Evolutionary conservation across 2,329 filamentous ascomycete species (phyloP), one percentile per base, ranked within the genome.

Genomic region (Nigrospora sphaerica): DNA sequence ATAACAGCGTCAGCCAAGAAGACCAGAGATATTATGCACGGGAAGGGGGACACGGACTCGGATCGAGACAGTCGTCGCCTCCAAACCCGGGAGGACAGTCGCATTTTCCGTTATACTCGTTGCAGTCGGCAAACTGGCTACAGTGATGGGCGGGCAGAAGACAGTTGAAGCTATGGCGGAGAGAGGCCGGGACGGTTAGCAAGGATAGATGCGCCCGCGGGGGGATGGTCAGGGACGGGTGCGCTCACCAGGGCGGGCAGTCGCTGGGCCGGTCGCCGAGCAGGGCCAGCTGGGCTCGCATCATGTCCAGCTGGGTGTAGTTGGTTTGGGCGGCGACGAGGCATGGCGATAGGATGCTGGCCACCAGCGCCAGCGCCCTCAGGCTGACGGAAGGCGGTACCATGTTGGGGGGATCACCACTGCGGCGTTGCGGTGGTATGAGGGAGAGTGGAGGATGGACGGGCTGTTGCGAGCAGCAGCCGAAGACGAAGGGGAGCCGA

Each of bases 101-200:
- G 69, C 93, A 98, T 73, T 95, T 91, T 42, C 93, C 93, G 58
- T 89, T 95, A 60, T 83, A 90, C 59, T 85, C 81, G 65, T 93
- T 95, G 67, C 93, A 98, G 32, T 82, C 77, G 33, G 90, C 86
- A 63, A 86, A 98, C 69, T 98, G 93, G 52, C 88, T 83, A 66
- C 93, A 98, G 52, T 82, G 83, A 65, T 95, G 95, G 52, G 88
- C 88, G 28, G 93, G 91, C 14, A 98, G 80, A 48, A 96, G 86
- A 71, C 93, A 98, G 78, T 98, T 97, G 77, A 98, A 98, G 73
- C 93, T 92, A 54, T 57, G 59, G 11, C 62, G 65, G 48, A 58
- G 12, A 12, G 34, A 32, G n/a, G 10, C 23, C 23, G 23, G 23
- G 23, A 10, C 23, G 23, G 23, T 28, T 28, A 28, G 16, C 17